These are phyloP conservation scores for Colletotrichum gigasporum DNA, from an alignment of 2,329 filamentous ascomycete species.

Conservation along the genomic window DNA sequence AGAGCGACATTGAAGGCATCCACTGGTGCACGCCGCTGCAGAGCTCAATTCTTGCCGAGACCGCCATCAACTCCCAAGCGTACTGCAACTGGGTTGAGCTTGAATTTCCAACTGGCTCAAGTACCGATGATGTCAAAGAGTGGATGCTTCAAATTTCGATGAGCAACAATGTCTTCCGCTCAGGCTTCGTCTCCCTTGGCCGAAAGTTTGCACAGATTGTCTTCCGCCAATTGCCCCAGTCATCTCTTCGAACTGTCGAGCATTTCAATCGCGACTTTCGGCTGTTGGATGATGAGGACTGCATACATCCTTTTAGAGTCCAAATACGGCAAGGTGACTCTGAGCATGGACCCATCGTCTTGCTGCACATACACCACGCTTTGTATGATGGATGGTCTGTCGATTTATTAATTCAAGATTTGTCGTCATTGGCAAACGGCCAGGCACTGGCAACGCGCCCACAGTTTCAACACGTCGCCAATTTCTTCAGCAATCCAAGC, in stretches of 20 bases:
- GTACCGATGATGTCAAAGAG: slow-evolving; percentile 49
- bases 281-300: slow-evolving; percentile 42
- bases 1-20: slow-evolving; percentile 48
- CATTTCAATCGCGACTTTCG: slow-evolving; percentile 49
- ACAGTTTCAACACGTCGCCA: slow-evolving; percentile 69
- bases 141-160: slow-evolving; percentile 61
- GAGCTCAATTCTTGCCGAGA: slow-evolving; percentile 82
- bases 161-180: slow-evolving; percentile 74
- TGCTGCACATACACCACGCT: slow-evolving; percentile 79
- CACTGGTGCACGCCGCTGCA: slow-evolving; percentile 78
- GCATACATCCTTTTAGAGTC: slow-evolving; percentile 69
- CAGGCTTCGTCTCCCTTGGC: slow-evolving; percentile 72
- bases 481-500: slow-evolving; percentile 51
- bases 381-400: slow-evolving; percentile 95
- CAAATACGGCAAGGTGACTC: slow-evolving; percentile 53
- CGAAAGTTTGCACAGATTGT: slow-evolving; percentile 70
- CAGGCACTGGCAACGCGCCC: slow-evolving; percentile 50
- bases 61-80: slow-evolving; percentile 61
- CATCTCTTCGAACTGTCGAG: slow-evolving; percentile 53
- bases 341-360: slow-evolving; percentile 40
- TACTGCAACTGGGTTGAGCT: slow-evolving; percentile 86
- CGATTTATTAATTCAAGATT: slow-evolving; percentile 76
- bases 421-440: slow-evolving; percentile 59
- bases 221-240: slow-evolving; percentile 61
- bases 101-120: slow-evolving; percentile 53